Evolutionary conservation across 2,329 filamentous ascomycete species (phyloP), one percentile per base, ranked within the genome.

Genomic region (Penicillium sp.): DNA sequence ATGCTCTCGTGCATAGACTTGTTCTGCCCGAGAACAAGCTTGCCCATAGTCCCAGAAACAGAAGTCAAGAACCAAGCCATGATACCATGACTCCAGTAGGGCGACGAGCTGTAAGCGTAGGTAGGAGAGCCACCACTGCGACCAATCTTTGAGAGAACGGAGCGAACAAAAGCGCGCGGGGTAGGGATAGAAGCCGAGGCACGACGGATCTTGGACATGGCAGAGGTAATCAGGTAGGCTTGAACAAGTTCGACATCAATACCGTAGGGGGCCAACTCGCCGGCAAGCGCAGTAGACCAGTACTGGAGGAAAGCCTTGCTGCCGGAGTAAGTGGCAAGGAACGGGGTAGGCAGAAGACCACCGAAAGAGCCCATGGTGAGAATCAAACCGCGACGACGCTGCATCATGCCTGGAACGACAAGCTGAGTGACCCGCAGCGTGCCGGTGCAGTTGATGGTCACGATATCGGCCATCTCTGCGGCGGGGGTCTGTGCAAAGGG

Each of bases 271-370:
- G 88, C 85, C 30, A 99, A 83, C 76, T 99, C 94, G 14, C 88
- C 84, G 1, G 88, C 89, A 14, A 99, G 83, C 11, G 94, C 87
- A 6, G 86, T 88, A 63, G 89, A 96, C 94, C 94, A 99, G 70
- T 96, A 88, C 77, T 97, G 93, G 46, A 99, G 82, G 83, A 99
- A 99, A 1, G 94, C 93, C 79, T 99, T 99, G 84, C 89, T 94
- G 63, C 94, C 94, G 42, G 90, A 95, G 82, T 99, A 99, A 3
- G 94, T 97, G 12, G 94, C 94, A 42, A 99, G 84, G 52, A 94
- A 86, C 6, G 95, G 92, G 0, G 91, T 96, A 8, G 94, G 94
- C 58, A 94, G 85, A 77, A 95, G 88, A 63, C 94, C 95, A 59
- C 89, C 94, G 71, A 97, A 96, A 11, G 92, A 97, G 44, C 93